Conservation (phyloP, 2,329 filamentous ascomycete genomes). For the Fusarium cyanostomum region DNA sequence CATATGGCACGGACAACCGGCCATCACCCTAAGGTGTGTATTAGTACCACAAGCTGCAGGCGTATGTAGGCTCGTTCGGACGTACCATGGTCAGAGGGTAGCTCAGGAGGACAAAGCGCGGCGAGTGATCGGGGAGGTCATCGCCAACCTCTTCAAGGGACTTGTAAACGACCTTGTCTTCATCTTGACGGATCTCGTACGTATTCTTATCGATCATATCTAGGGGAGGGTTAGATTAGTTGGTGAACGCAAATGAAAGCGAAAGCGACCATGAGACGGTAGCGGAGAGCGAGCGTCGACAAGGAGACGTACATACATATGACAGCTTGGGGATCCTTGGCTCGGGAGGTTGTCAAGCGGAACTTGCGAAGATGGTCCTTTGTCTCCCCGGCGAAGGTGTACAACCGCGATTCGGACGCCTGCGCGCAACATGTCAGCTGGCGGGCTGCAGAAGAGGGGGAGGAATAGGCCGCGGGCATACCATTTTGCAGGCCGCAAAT, state of each 20-base stretch:
- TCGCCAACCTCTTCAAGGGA: constrained; percentile 84
- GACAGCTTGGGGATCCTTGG: constrained; percentile 86
- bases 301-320: constrained; percentile 78
- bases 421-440: constrained; percentile 34
- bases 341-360: constrained; percentile 86
- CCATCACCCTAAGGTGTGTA: constrained; percentile 72
- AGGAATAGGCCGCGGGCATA: neutral
- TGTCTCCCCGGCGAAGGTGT: constrained; percentile 91
- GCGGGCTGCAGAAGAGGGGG: neutral
- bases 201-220: constrained; percentile 91
- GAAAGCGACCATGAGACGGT: neutral
- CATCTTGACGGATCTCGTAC: constrained; percentile 87
- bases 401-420: constrained; percentile 84
- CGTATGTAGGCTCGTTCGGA: constrained; percentile 4
- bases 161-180: constrained; percentile 80
- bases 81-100: constrained; percentile 87
- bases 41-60: constrained; percentile 21
- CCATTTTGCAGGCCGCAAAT: constrained; percentile 24
- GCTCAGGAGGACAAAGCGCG: constrained; percentile 88
- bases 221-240: constrained; percentile 52
- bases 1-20: constrained; percentile 88
- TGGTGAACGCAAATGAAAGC: too few species aligned
- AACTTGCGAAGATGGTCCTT: constrained; percentile 94
- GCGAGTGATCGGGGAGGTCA: constrained; percentile 90
- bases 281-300: neutral